These are phyloP conservation scores for Jaminaea rosea DNA, from an alignment of 1,284 basidiomycete genomes.

Conservation along the genomic window DNA sequence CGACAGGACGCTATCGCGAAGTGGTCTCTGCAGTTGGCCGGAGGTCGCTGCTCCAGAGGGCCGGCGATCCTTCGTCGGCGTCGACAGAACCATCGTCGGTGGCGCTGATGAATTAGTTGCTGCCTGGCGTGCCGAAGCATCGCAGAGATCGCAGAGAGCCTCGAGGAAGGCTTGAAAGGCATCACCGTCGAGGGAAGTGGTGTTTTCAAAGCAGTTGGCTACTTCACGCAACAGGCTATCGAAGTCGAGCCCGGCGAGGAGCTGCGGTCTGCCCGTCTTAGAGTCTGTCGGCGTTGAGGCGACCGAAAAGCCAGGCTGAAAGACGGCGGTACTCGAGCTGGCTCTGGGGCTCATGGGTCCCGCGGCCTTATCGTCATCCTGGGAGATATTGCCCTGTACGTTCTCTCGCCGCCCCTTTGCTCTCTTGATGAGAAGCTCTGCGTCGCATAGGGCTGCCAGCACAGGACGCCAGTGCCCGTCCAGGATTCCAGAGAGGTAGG, in stretches of 20 bases:
- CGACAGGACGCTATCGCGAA: not conserved
- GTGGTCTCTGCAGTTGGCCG: too few relatives aligned
- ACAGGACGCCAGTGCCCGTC: conserved; percentile 83
- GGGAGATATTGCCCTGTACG: not conserved
- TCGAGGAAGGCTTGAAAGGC: conserved; percentile 74
- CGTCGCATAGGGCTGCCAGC: conserved; percentile 55
- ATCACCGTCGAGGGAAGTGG: conserved; percentile 63
- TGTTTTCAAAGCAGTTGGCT: conserved; percentile 46
- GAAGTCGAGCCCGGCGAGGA: conserved; percentile 6
- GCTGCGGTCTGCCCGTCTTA: conserved; percentile 1
- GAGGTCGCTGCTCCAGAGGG: too few relatives aligned
- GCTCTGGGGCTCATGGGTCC: not conserved
- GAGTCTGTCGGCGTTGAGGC: conserved; percentile 3
- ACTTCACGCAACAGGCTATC: conserved; percentile 16
- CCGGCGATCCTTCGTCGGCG: too few relatives aligned
- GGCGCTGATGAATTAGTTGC: not conserved
- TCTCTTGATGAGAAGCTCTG: conserved; percentile 12
- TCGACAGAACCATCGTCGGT: conserved; percentile 24
- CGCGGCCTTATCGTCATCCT: too few relatives aligned
- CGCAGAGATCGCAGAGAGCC: conserved; percentile 73
- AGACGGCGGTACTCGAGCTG: not conserved
- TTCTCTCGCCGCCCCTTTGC: not conserved
- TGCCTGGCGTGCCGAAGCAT: conserved; percentile 19
- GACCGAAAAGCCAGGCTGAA: conserved; percentile 8
- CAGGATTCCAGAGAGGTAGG: conserved; percentile 73